Conservation (phyloP, 2,329 filamentous ascomycete species). For the Fusarium aywerte region DNA sequence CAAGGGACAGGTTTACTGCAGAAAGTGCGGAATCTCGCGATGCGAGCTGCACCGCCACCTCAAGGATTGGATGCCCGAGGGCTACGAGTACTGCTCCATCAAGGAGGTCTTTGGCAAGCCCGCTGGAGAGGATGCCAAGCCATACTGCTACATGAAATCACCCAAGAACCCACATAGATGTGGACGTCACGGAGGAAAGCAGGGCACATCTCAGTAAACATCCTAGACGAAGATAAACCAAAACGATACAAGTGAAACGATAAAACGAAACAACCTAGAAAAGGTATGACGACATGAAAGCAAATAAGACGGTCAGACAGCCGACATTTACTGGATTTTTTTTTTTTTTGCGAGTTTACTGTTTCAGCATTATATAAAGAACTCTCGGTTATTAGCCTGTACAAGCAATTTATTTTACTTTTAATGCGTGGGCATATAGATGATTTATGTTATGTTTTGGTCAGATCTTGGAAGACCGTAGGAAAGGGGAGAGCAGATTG, state of each 20-base stretch:
- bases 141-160: slow-evolving; percentile 68
- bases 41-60: slow-evolving; percentile 73
- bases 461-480: background rate
- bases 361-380: background rate
- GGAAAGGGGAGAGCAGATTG: background rate
- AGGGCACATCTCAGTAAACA: slow-evolving; percentile 23
- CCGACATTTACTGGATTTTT: slow-evolving; percentile 1
- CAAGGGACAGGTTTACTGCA: slow-evolving; percentile 69
- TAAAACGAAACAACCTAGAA: slow-evolving; percentile 14
- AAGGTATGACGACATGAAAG: slow-evolving; percentile 32
- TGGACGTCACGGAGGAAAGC: slow-evolving; percentile 62
- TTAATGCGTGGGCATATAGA: background rate
- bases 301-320: background rate
- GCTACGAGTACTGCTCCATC: slow-evolving; percentile 69
- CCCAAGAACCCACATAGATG: slow-evolving; percentile 68
- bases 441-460: background rate
- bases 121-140: slow-evolving; percentile 59
- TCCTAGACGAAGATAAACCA: slow-evolving; percentile 10
- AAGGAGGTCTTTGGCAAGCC: slow-evolving; percentile 65
- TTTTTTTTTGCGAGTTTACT: background rate
- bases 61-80: slow-evolving; percentile 66
- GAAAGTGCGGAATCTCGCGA: slow-evolving; percentile 69
- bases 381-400: background rate
- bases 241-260: slow-evolving; percentile 11
- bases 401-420: background rate